A percentile compares a stretch with the other conserved stretches of the same genome.
phyloP scores from a whole-genome alignment of 1,139 yeast genomes.

The Entelexis paramagnoliae region DNA sequence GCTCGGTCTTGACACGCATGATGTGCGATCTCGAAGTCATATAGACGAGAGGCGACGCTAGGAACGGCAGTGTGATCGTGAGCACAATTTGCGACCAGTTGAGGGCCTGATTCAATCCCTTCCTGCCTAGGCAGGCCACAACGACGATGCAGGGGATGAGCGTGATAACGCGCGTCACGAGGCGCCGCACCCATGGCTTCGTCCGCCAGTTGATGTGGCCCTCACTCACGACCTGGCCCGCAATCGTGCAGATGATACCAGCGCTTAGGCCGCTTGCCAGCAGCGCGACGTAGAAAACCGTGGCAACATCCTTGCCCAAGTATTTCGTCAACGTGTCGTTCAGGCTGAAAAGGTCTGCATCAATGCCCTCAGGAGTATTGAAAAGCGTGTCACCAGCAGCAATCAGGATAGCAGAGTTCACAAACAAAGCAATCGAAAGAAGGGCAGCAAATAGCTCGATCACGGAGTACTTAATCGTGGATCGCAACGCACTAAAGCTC shows the following conservation, averaged over 20 bases:
- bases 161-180: conserved; percentile 60
- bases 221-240: conserved; percentile 77
- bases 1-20: conserved; percentile 42
- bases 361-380: conserved; percentile 47
- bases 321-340: conserved; percentile 47
- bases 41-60: conserved; percentile 68
- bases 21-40: conserved; percentile 54
- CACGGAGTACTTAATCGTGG: conserved; percentile 57
- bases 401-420: conserved; percentile 64
- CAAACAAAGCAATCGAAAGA: conserved; percentile 65
- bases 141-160: conserved; percentile 62
- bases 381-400: conserved; percentile 64
- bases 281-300: conserved; percentile 65
- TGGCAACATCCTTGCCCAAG: conserved; percentile 64
- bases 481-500: conserved; percentile 51
- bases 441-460: conserved; percentile 55
- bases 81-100: conserved; percentile 70
- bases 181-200: conserved; percentile 65
- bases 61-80: conserved; percentile 59
- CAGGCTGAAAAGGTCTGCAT: conserved; percentile 67
- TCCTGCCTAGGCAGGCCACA: conserved; percentile 47
- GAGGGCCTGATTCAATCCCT: conserved; percentile 43
- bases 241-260: conserved; percentile 77
- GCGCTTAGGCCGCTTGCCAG: conserved; percentile 72
- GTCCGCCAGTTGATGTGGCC: conserved; percentile 71